Conservation (phyloP, 2,329 filamentous ascomycete genomes). For the Fusarium clavum region DNA sequence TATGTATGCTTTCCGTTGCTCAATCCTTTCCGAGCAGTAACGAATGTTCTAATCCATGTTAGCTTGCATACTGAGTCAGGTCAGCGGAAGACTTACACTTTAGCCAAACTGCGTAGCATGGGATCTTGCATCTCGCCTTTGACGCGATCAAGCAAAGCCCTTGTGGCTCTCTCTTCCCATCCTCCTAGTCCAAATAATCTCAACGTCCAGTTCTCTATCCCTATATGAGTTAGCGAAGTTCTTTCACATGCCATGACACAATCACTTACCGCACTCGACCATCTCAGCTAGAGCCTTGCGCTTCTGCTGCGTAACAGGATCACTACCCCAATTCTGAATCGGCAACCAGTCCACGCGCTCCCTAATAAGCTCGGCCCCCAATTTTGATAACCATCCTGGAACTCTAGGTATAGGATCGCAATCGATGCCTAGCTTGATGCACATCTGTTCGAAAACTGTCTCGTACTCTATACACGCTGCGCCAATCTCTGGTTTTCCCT, state of each 20-base stretch:
- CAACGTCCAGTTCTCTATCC: conserved; percentile 49
- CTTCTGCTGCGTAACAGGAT: conserved; percentile 53
- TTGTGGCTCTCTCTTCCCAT: conserved; percentile 49
- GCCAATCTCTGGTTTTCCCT: conserved; percentile 39
- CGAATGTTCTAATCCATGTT: conserved; percentile 45
- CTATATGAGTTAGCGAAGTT: conserved; percentile 5
- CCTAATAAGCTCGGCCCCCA: conserved; percentile 56
- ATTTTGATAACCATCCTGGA: conserved; percentile 49
- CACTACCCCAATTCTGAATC: conserved; percentile 54
- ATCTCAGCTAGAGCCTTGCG: conserved; percentile 53
- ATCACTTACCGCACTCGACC: conserved; percentile 51
- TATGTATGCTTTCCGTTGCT: not conserved
- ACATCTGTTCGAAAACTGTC: conserved; percentile 47
- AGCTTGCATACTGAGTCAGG: not conserved
- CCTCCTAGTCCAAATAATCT: conserved; percentile 50
- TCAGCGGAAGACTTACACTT: conserved; percentile 46
- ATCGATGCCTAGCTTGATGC: conserved; percentile 50
- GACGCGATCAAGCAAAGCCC: conserved; percentile 49
- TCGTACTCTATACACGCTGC: conserved; percentile 52
- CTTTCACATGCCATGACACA: not conserved
- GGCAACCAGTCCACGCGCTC: conserved; percentile 58
- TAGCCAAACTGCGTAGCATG: conserved; percentile 44
- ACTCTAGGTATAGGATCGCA: conserved; percentile 55
- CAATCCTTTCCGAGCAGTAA: conserved; percentile 50
- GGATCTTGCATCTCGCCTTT: conserved; percentile 49